Evolutionary conservation across 2,329 filamentous ascomycete species (phyloP), one percentile per base, ranked within the genome.

Genomic region (Shiraia sp.): DNA sequence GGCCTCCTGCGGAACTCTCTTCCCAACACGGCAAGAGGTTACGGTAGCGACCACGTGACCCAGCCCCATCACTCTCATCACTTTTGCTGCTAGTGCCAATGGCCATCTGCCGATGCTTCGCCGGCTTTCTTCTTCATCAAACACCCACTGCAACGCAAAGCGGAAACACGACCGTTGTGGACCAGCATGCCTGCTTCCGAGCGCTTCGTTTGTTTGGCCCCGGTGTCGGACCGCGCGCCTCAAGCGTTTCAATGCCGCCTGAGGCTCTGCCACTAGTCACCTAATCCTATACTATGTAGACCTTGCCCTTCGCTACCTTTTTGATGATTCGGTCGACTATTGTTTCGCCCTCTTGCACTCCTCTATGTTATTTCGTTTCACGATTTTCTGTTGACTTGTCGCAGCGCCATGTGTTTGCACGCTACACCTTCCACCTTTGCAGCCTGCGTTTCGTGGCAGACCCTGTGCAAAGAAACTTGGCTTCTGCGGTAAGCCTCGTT

Each of bases 311-410:
- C n/a, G n/a, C n/a, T n/a, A n/a, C n/a, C n/a, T n/a, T n/a, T n/a
- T n/a, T n/a, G n/a, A n/a, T n/a, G n/a, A n/a, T 23, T 31, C 57
- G 15, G 45, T 50, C 40, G 44, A 53, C 47, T 41, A 39, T 32
- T 53, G 53, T 48, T 56, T 57, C 36, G 51, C 45, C 24, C 57
- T 52, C 50, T 50, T 49, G n/a, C n/a, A n/a, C n/a, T n/a, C n/a
- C n/a, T n/a, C n/a, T 26, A 40, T 54, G 35, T 32, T 61, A 40
- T 51, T 53, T 45, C 51, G 50, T 19, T 48, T 50, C 12, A 54
- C 45, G 29, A 40, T 36, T 4, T 47, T 41, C 27, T 31, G 54
- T 10, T 40, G 32, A 16, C 27, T 29, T 24, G 44, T 59, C 25
- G 50, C 55, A 14, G 51, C 55, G 32, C n/a, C 26, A 52, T 13